Evolutionary conservation across 148 eudicot species (phyloP).

Genomic region (Salicornia ramosissima): DNA sequence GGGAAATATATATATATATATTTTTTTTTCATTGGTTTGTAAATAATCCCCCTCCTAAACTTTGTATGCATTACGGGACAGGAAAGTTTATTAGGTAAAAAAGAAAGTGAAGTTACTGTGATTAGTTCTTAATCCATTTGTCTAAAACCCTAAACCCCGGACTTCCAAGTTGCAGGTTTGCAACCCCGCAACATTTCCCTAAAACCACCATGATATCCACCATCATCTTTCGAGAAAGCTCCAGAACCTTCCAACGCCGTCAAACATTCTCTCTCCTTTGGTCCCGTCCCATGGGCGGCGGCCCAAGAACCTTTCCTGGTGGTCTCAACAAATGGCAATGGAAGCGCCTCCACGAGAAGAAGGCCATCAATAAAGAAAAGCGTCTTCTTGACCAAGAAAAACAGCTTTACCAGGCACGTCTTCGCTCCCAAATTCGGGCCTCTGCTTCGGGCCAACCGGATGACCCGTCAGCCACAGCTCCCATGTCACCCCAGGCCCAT

Average conservation of each 20-base stretch:
- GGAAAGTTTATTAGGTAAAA: too few relatives aligned
- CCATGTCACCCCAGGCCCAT: conserved; percentile 60
- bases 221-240: conserved; percentile 32
- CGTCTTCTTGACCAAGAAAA: conserved; percentile 71
- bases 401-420: conserved; percentile 79
- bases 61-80: too few relatives aligned
- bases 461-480: conserved; percentile 17
- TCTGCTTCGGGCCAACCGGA: conserved; percentile 22
- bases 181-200: neutral
- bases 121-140: too few relatives aligned
- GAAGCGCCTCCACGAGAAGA: conserved; percentile 91
- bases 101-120: too few relatives aligned
- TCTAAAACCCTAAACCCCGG: conserved; percentile 21
- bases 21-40: too few relatives aligned
- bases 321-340: conserved; percentile 94
- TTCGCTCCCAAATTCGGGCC: conserved; percentile 71
- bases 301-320: conserved; percentile 86
- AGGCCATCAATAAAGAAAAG: conserved; percentile 70
- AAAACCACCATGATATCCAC: conserved; percentile 9
- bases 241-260: conserved; percentile 15
- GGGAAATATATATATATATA: too few relatives aligned
- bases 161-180: neutral
- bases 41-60: too few relatives aligned
- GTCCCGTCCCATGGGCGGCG: conserved; percentile 78
- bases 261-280: conserved; percentile 32